Base-by-base conservation (phyloP, 331 rosid species). In the Saraca asoca region DNA sequence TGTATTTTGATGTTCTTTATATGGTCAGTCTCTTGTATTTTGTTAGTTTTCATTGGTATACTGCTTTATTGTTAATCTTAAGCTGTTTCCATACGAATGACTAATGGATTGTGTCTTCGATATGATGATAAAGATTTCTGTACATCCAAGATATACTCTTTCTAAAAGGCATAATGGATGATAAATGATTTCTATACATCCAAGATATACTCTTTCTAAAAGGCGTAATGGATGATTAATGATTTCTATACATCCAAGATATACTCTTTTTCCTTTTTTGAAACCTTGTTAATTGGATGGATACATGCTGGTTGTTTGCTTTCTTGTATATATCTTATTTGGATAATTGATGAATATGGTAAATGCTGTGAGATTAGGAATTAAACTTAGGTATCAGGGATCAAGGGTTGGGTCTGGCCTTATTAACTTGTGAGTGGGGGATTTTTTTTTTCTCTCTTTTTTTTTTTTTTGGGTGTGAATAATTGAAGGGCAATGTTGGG, bases 401-500 rank as follows among this genome's bases (percentile, higher is more conserved):
- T 68, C 49, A 56, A 74, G 87, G 98, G 92, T 78, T 76, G 91
- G 98, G 96, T 79, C 85, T 83, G 92, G 92, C 82, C 84, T 87
- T 88, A 91, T 91, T 89, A 89, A 91, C 91, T 78, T 82, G 90
- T 91, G 76, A 91, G 95, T 84, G 86, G 96, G 96, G 98, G 88
- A 81, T 87, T 83, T 76, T 83, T 57, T 82, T 24, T 24, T 24
- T 24, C 31, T n/a, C n/a, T 76, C 41, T 62, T 62, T 74, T 45
- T 73, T 76, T 64, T 79, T 68, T 79, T 85, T 76, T 54, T 85
- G 95, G 95, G 96, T 80, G 78, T 88, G 82, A 62, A 79, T 75
- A 80, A 75, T 75, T 85, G 91, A 91, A 91, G 98, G 98, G 96
- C 96, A 89, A 91, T 91, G 96, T 91, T 91, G 96, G 98, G 98